Evolutionary conservation across 495 filamentous ascomycete genomes (phyloP).

Genomic region (Usnea hakonensis): DNA sequence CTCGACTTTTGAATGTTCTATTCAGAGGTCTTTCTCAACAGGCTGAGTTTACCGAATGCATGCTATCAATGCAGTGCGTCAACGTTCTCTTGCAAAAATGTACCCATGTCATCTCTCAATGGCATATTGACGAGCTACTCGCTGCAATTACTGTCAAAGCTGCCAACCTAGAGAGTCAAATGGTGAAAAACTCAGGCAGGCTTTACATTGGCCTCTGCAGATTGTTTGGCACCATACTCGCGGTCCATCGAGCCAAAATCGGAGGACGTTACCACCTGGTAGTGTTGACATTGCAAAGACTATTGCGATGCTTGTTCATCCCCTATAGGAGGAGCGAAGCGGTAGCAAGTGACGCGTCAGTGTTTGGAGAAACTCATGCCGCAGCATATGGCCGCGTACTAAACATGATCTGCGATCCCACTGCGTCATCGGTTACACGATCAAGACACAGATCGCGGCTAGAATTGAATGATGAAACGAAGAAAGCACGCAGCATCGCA

Average conservation of each 20-base stretch:
- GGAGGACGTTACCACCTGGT: constrained; percentile 66
- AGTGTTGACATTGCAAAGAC: constrained; percentile 50
- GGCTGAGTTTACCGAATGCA: neutral
- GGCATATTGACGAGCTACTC: constrained; percentile 60
- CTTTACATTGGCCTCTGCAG: constrained; percentile 57
- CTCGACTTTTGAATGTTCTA: neutral
- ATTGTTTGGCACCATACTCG: constrained; percentile 47
- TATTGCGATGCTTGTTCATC: constrained; percentile 57
- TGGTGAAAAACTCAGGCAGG: constrained; percentile 38
- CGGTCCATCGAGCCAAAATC: constrained; percentile 56
- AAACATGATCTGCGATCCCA: constrained; percentile 71
- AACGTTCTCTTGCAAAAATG: constrained; percentile 16
- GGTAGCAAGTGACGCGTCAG: constrained; percentile 34
- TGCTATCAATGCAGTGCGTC: constrained; percentile 20
- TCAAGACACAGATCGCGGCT: constrained; percentile 33
- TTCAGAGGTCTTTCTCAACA: constrained; percentile 4
- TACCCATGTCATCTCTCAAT: constrained; percentile 52
- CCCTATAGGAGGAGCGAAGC: constrained; percentile 33
- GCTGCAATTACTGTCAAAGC: constrained; percentile 48
- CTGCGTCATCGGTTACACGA: constrained; percentile 58
- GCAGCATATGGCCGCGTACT: constrained; percentile 61
- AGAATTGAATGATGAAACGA: constrained; percentile 64
- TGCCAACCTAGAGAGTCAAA: constrained; percentile 35
- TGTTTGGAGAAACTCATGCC: constrained; percentile 46
- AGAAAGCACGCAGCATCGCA: constrained; percentile 65